Evolutionary conservation across 345 rosid genomes (phyloP), one percentile per base, ranked within the genome.

Genomic region (Camelina laxa): DNA sequence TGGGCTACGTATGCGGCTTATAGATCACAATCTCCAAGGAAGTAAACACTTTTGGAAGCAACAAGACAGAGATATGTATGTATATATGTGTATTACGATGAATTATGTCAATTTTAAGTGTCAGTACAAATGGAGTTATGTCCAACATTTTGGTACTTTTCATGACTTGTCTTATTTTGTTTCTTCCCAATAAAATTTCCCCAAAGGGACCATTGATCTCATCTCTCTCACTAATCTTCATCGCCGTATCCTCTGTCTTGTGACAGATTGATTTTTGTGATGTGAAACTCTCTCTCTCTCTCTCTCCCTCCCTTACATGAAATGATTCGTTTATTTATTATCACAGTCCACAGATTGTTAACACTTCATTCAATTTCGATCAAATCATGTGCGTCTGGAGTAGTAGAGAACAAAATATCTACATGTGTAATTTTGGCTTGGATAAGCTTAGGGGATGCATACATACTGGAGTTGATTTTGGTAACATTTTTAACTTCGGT

Each of bases 1-100:
- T 77, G 72, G 80, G 72, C 67, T 58, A 77, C 80, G 80, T 77
- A 77, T 77, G 72, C 72, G 76, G 73, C 76, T 24, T 77, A 65
- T 58, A 67, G 76, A 77, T 77, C 80, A 77, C 80, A 77, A 76
- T 16, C 64, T 54, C 76, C 80, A 47, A 57, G 56, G 67, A 77
- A 65, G 62, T 71, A 48, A 39, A 64, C 80, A 71, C 67, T 56
- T 71, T 66, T 65, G 41, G 76, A 77, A 57, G 67, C 72, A 70
- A 65, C 67, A 70, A 71, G 76, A 73, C 74, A 78, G 44, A 53
- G 45, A 58, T 49, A 31, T 64, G 17, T 14, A 16, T 35, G 19
- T 36, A 17, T 41, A 24, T 60, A 19, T 62, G 38, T 64, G 20
- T 36, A 30, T 58, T 72, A 56, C 17, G 48, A 33, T 56, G 45